These are phyloP conservation scores for Astrephomene gubernaculifera DNA, from an alignment of 139 green algal genomes.

Conservation along the genomic window DNA sequence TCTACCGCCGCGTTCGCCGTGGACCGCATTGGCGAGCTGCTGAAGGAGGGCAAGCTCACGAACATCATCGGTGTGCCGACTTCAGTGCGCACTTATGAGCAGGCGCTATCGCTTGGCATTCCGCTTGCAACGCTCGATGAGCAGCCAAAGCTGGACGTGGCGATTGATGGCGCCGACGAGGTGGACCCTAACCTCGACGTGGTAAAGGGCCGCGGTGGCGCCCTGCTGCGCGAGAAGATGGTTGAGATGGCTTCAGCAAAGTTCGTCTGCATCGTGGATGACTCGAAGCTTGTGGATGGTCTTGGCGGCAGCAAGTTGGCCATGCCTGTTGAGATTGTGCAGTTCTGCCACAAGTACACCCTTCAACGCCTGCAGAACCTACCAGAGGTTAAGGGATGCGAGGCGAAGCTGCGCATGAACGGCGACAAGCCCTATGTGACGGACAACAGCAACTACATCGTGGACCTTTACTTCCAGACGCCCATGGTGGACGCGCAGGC, in stretches of 20 bases:
- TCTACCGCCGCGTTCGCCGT: constrained; percentile 99
- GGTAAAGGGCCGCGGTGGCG: constrained; percentile 98
- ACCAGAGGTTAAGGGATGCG: constrained; percentile 82
- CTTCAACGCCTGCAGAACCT: constrained; percentile 74
- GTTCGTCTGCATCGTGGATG: constrained; percentile 99
- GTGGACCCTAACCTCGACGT: constrained; percentile 97
- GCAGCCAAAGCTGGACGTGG: constrained; percentile 95
- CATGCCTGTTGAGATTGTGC: constrained; percentile 99
- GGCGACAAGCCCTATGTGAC: constrained; percentile 97
- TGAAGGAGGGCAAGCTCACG: constrained; percentile 91
- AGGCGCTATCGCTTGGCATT: constrained; percentile 91
- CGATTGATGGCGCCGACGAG: constrained; percentile 99
- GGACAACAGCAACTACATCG: constrained; percentile 99
- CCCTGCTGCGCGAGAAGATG: constrained; percentile 99
- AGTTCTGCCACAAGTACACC: constrained; percentile 98
- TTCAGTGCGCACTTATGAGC: constrained; percentile 93
- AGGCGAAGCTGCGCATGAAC: constrained; percentile 93
- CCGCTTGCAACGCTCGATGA: constrained; percentile 96
- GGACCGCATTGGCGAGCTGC: constrained; percentile 93
- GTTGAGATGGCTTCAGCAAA: constrained; percentile 94
- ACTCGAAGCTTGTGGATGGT: constrained; percentile 94
- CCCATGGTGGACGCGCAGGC: constrained; percentile 82
- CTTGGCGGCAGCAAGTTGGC: constrained; percentile 92
- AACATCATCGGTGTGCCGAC: constrained; percentile 98
- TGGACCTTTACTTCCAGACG: constrained; percentile 97